A percentile compares a stretch with the other conserved stretches of the same genome.
phyloP scores from a whole-genome alignment of 148 eudicot genomes.

The Dysphania ambrosioides region DNA sequence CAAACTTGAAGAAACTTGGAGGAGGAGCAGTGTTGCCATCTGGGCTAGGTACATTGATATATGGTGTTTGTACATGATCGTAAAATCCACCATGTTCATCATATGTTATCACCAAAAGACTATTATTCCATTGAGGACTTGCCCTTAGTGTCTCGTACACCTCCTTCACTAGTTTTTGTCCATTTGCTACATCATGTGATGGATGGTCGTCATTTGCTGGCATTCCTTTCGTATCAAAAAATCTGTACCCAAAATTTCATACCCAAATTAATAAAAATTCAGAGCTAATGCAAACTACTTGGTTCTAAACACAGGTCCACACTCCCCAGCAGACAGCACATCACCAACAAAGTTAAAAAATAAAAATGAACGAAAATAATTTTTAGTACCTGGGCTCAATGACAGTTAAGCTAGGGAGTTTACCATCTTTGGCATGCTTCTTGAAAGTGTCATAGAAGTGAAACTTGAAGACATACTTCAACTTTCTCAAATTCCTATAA shows the following conservation, averaged over 20 bases:
- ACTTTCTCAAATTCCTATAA: conserved; percentile 70
- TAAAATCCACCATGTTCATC: conserved; percentile 96
- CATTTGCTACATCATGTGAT: conserved; percentile 88
- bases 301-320: no score
- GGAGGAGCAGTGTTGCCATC: conserved; percentile 87
- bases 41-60: conserved; percentile 68
- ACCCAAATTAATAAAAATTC: neutral
- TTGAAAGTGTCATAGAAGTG: conserved; percentile 57
- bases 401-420: conserved; percentile 60
- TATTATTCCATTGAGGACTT: conserved; percentile 91
- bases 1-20: conserved; percentile 79
- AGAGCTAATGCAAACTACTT: no score
- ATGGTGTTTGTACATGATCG: conserved; percentile 90
- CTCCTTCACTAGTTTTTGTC: conserved; percentile 84
- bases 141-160: conserved; percentile 76
- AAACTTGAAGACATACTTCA: conserved; percentile 73
- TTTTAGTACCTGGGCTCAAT: conserved; percentile 69
- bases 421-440: conserved; percentile 56
- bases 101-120: conserved; percentile 67
- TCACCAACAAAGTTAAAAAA: neutral
- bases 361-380: neutral
- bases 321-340: no score
- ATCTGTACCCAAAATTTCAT: conserved; percentile 29
- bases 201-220: conserved; percentile 94
- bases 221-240: conserved; percentile 55